Base-by-base conservation (phyloP, 192 early-diverging fungal genomes). In the Coemansia sp. region DNA sequence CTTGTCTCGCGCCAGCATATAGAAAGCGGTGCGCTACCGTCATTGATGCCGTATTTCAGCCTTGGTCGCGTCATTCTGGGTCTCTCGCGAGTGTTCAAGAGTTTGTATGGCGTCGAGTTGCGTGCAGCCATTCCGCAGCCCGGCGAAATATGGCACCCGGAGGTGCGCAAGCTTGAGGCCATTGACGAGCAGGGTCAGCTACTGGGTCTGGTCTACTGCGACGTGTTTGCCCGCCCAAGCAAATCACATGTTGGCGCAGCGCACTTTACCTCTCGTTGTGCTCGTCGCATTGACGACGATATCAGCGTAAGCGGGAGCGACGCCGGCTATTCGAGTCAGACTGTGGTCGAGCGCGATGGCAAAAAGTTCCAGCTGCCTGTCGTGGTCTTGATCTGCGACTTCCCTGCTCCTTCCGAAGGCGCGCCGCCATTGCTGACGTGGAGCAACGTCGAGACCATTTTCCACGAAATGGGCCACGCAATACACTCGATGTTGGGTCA, bases 401-500 rank as follows among this genome's bases (percentile, higher is more conserved):
- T 91, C 48, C 59, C 83, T 6, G 57, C 61, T 18, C 81, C 84
- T 2, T 59, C 38, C 30, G 44, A 64, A 30, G 64, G 67, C 12
- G 56, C 62, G 14, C 90, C 94, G 5, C 70, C 83, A 6, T 59
- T 93, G 41, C 65, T 99, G 59, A 83, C 76, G 27, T 84, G 89
- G 80, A 67, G 66, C 52, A 93, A 98, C 62, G 89, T 98, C 23
- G 95, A 98, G 67, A 99, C 97, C 0, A 69, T 98, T 3, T 99
- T 96, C 76, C 97, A 99, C 70, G 97, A 99, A 58, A 96, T 98
- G 93, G 97, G 97, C 4, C 97, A 99, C 62, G 97, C 93, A 3
- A 92, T 98, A 88, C 94, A 96, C 69, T 98, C 93, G 17, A 93
- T 96, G 89, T 82, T 99, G 6, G 95, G 90, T 30, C 84, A 88